Evolutionary conservation across 2,329 filamentous ascomycete genomes (phyloP).

Genomic region (Apiospora phragmitis): DNA sequence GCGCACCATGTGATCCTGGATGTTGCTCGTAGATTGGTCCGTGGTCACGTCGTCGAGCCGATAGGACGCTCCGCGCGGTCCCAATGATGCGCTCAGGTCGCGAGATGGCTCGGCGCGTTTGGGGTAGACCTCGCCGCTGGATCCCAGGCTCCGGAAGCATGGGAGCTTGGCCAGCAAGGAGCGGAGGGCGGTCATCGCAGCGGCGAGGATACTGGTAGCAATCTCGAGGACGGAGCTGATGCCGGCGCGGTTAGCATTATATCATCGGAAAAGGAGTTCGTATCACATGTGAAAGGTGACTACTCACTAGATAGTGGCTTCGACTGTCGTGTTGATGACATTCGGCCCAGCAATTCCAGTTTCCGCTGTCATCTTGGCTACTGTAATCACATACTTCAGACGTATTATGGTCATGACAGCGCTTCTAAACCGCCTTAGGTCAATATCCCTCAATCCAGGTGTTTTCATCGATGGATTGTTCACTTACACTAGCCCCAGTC

Average conservation of each 20-base stretch:
- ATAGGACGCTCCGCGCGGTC: background rate
- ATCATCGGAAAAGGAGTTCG: background rate
- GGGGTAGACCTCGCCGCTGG: background rate
- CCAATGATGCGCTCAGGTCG: background rate
- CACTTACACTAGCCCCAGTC: background rate
- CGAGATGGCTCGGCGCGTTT: background rate
- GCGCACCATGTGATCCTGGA: background rate
- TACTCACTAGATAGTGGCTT: conserved; percentile 1
- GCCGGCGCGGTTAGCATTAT: background rate
- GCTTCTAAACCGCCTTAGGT: background rate
- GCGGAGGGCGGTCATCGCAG: background rate
- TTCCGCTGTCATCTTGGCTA: background rate
- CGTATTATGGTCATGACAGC: background rate
- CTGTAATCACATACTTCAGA: background rate
- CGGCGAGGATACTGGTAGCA: background rate
- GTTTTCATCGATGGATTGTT: background rate
- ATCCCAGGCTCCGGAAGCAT: background rate
- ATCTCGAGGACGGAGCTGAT: background rate
- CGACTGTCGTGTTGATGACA: background rate
- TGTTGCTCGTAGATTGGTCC: background rate
- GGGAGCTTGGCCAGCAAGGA: background rate
- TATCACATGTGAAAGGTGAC: background rate
- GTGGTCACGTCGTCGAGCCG: background rate
- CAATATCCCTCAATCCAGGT: background rate
- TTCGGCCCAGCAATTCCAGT: background rate